phyloP scores from a whole-genome alignment of 1,139 yeast genomes.

The Blastobotrys serpentis region DNA sequence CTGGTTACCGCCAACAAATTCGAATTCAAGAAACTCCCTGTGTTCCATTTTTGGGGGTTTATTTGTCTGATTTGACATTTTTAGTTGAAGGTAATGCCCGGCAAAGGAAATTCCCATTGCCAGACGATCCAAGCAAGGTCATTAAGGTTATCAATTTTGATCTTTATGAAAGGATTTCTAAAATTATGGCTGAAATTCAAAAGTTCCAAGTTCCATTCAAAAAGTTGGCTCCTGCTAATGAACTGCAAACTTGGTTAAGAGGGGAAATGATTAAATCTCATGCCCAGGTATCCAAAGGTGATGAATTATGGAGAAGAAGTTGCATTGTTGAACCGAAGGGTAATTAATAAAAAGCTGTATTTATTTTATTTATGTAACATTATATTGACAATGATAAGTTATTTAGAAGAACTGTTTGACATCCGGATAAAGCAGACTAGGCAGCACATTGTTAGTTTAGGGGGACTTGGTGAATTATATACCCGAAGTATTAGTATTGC shows the following conservation, averaged over 20 bases:
- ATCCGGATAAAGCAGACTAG: no score
- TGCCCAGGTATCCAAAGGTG: conserved; percentile 34
- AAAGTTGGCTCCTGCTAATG: conserved; percentile 26
- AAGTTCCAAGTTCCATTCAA: conserved; percentile 64
- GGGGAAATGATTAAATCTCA: conserved; percentile 38
- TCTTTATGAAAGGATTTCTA: conserved; percentile 71
- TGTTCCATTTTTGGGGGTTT: conserved; percentile 83
- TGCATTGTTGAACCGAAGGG: conserved; percentile 39
- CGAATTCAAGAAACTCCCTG: conserved; percentile 61
- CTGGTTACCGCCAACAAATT: conserved; percentile 67
- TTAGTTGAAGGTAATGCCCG: conserved; percentile 82
- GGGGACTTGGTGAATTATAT: no score
- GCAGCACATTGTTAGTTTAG: no score
- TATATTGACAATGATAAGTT: conserved; percentile 5
- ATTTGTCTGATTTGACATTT: conserved; percentile 83
- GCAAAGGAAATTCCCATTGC: conserved; percentile 44
- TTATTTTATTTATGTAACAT: conserved; percentile 8
- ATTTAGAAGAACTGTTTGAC: not conserved
- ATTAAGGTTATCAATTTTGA: conserved; percentile 71
- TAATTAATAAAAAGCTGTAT: conserved; percentile 5
- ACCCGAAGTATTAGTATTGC: no score
- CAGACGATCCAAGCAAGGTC: conserved; percentile 17
- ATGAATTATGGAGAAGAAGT: conserved; percentile 41
- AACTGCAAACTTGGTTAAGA: conserved; percentile 38
- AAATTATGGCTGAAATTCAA: conserved; percentile 75